Evolutionary conservation across 805 yeast genomes (phyloP).

Genomic region (Wickerhamomyces canadensis): DNA sequence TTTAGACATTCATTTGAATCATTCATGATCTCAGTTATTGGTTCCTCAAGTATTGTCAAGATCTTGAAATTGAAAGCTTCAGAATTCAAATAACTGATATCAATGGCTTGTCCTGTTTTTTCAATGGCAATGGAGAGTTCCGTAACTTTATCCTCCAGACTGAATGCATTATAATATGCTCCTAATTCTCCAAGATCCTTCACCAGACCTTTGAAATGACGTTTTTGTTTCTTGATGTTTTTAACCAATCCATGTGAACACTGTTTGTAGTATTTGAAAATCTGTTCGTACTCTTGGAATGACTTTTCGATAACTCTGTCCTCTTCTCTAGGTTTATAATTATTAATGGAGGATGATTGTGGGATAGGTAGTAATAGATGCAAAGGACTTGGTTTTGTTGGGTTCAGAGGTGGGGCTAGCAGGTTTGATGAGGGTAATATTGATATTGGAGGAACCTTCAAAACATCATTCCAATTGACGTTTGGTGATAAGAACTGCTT

Average conservation of each 20-base stretch:
- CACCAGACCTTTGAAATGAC: constrained; percentile 48
- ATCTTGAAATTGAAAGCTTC: constrained; percentile 35
- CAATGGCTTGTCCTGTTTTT: constrained; percentile 81
- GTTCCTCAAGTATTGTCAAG: constrained; percentile 32
- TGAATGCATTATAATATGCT: constrained; percentile 56
- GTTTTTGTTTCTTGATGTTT: constrained; percentile 21
- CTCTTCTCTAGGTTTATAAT: constrained; percentile 19
- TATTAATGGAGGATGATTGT: constrained; percentile 29
- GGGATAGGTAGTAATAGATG: constrained; percentile 64
- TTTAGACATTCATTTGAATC: constrained; percentile 28
- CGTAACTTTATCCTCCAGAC: constrained; percentile 37
- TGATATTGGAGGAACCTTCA: constrained; percentile 49
- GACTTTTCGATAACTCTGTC: constrained; percentile 12
- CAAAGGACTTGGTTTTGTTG: constrained; percentile 49
- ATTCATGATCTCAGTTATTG: constrained; percentile 29
- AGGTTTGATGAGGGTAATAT: constrained; percentile 47
- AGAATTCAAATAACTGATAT: constrained; percentile 54
- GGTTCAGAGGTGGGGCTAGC: constrained; percentile 57
- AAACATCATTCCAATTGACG: constrained; percentile 75
- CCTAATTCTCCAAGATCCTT: constrained; percentile 74
- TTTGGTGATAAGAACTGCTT: constrained; percentile 81
- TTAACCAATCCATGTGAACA: constrained; percentile 18
- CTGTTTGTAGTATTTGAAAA: constrained; percentile 18
- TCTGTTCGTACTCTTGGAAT: constrained; percentile 24
- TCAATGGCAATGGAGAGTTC: constrained; percentile 59